Base-by-base conservation (phyloP, 2,329 filamentous ascomycete species). In the Lecanicillium sp. region DNA sequence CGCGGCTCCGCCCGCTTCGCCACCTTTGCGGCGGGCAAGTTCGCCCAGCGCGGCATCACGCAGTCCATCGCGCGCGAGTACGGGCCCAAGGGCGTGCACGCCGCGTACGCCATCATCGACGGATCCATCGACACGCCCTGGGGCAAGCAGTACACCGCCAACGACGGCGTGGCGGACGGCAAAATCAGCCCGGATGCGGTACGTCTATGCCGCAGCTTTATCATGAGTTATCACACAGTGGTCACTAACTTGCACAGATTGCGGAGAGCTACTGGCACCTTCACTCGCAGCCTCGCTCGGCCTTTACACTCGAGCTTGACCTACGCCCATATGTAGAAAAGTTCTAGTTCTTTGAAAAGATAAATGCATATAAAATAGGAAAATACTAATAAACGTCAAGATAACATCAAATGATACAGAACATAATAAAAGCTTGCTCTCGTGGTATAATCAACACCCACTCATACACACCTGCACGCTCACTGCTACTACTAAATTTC, bases 241-340 rank as follows among this genome's bases (percentile, higher is more conserved):
- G 42, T 55, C 54, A 15, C 41, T 55, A 27, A 54, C 10, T 17
- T 2, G n/a, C 27, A 15, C 38, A 91, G 82, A 94, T 95, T 72
- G 89, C 89, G 10, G 87, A 94, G 55, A 78, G 80, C 10, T 95
- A 95, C 60, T 95, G 88, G 87, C 73, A 84, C 61, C 62, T 95
- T 58, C 89, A 95, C 60, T 85, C 82, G 0, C 89, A 95, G 69
- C 86, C 84, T 26, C 77, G 79, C 56, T 87, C 85, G 5, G 81
- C 81, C 2, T 94, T 91, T 59, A 90, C 87, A 0, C 87, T 87
- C 60, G 87, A 94, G 67, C 65, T 94, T 56, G 89, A 94, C 65
- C 69, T 90, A 24, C 73, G 89, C 53, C 88, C 89, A 1, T 90
- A 80, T 64, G 73, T 90, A 44, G 89, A 95, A 73, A 94, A 90